These are phyloP conservation scores for Acanthamoeba sp. DNA, from an alignment of 208 protist species.

Conservation along the genomic window DNA sequence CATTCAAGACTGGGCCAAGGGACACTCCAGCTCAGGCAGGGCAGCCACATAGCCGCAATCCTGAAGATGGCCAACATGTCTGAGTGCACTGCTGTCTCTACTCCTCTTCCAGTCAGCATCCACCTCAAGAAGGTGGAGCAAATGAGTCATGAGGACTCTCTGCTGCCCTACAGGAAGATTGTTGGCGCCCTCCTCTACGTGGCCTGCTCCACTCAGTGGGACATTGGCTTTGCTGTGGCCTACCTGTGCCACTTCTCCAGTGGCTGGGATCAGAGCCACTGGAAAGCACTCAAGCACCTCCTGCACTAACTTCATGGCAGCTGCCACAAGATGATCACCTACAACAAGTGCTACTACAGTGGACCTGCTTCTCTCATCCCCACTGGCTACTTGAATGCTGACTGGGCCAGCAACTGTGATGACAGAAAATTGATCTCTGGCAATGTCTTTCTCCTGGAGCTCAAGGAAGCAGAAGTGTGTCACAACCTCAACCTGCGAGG, in stretches of 20 bases:
- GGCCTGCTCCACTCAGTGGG: background rate
- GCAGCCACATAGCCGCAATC: background rate
- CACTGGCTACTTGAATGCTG: background rate
- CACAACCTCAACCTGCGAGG: background rate
- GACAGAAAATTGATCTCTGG: background rate
- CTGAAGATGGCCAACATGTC: background rate
- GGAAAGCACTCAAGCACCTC: constrained; percentile 14
- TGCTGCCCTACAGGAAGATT: background rate
- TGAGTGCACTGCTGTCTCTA: background rate
- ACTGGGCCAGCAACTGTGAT: background rate
- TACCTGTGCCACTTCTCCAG: background rate
- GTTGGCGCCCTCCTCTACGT: constrained; percentile 9
- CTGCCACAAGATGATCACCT: background rate
- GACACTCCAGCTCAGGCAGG: background rate
- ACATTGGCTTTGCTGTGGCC: background rate
- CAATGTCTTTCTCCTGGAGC: background rate
- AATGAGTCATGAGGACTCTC: background rate
- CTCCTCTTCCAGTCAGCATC: background rate
- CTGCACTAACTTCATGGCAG: background rate
- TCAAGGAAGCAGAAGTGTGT: constrained; percentile 4
- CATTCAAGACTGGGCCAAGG: background rate
- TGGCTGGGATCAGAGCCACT: background rate
- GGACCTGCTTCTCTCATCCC: background rate
- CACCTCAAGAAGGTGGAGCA: background rate
- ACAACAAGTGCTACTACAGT: background rate